Conservation (phyloP, 495 filamentous ascomycete species). For the Articulospora tetracladia region DNA sequence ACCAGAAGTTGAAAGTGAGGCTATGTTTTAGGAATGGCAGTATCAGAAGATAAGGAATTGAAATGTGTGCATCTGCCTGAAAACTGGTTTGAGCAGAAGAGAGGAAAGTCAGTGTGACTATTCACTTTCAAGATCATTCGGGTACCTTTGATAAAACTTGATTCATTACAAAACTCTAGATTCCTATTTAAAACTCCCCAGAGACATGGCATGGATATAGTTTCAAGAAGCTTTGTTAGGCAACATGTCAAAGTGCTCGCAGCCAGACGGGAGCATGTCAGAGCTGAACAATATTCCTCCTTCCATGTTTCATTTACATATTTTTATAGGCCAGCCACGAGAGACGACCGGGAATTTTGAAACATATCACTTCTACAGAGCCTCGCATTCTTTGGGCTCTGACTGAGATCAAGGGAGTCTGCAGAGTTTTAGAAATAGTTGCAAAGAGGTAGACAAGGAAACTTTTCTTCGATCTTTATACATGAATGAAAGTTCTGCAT, state of each 20-base stretch:
- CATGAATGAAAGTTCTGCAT: too few relatives aligned
- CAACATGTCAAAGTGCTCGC: neutral
- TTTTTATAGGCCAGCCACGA: neutral
- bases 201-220: neutral
- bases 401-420: conserved; percentile 11
- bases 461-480: conserved; percentile 8
- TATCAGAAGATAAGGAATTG: too few relatives aligned
- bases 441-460: neutral
- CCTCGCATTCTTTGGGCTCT: neutral
- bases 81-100: too few relatives aligned
- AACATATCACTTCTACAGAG: neutral
- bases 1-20: too few relatives aligned
- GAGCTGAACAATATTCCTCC: neutral
- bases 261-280: neutral
- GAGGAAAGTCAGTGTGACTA: too few relatives aligned
- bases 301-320: neutral
- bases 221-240: conserved; percentile 1
- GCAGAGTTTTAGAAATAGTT: conserved; percentile 3
- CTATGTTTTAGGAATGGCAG: too few relatives aligned
- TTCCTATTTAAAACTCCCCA: neutral
- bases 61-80: too few relatives aligned
- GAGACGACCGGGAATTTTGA: neutral
- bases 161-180: too few relatives aligned
- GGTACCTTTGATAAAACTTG: too few relatives aligned
- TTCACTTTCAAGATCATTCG: too few relatives aligned